Percentiles rank a stretch among this genome's conserved stretches.
Evolutionary conservation across 2,329 filamentous ascomycete genomes (phyloP).

Genomic region (Sporothrix mexicana): DNA sequence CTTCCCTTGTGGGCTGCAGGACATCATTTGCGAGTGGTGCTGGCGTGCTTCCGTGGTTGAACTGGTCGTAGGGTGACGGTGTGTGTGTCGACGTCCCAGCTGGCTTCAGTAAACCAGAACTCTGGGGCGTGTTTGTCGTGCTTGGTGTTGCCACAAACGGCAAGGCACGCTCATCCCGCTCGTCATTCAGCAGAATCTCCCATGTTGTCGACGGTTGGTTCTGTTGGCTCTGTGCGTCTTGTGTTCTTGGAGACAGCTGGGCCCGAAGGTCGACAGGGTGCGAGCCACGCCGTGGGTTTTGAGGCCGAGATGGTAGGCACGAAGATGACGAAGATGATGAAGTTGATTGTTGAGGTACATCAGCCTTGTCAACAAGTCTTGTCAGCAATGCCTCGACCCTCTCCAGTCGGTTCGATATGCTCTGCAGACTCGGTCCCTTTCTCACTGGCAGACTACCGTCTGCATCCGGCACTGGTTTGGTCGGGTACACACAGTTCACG

Average conservation of each 20-base stretch:
- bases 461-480: not conserved
- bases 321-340: too few relatives aligned
- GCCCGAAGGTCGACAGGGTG: not conserved
- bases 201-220: not conserved
- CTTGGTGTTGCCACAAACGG: not conserved
- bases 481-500: conserved; percentile 21
- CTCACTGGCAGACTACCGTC: not conserved
- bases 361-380: not conserved
- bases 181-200: not conserved
- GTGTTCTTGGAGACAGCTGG: not conserved
- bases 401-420: conserved; percentile 15
- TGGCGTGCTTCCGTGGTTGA: not conserved
- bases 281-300: not conserved
- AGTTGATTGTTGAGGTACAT: not conserved
- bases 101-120: not conserved
- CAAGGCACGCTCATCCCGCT: not conserved
- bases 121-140: not conserved
- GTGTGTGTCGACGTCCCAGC: not conserved
- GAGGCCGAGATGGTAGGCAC: not conserved
- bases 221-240: not conserved
- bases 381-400: not conserved
- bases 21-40: not conserved
- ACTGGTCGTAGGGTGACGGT: not conserved
- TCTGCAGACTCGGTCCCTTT: not conserved
- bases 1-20: too few relatives aligned